Base-by-base conservation (phyloP, 192 early-diverging fungal genomes). In the Backusella australiensis region DNA sequence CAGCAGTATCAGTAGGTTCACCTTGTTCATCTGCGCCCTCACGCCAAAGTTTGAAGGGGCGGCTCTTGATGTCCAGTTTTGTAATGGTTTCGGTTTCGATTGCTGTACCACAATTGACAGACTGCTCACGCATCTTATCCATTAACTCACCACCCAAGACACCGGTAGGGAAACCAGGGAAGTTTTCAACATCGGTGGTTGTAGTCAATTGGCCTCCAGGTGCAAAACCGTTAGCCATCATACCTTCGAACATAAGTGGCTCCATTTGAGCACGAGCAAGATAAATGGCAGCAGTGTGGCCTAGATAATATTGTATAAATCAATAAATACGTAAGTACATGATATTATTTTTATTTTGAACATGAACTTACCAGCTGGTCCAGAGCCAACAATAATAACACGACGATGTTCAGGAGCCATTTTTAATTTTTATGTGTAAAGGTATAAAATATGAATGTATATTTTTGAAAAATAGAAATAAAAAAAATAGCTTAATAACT, bases 201-300 rank as follows among this genome's bases (percentile, higher is more conserved):
- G 97, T 97, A 12, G 96, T 97, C 21, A 98, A 90, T 86, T 87
- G 87, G 42, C 89, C 85, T 76, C 87, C 86, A 38, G 87, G 80
- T 65, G 87, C 86, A 66, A 89, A 85, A 9, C 91, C 96, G 67
- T 93, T 96, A 23, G 98, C 96, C 88, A 98, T 88, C 86, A 96
- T 96, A 52, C 98, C 96, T 84, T 99, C 98, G 79, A 93, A 99
- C 86, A 99, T 88, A 73, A 96, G 88, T 7, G 98, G 98, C 38
- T 92, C 79, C 42, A 99, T 84, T 81, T 97, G 94, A 42, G 98
- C 98, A 59, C 97, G 92, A 32, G 96, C 96, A 32, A 94, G 86
- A 81, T 98, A 99, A 75, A 98, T 93, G 39, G 96, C 96, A 14
- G 98, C 98, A n/a, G 96, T 98, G 88, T 99, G 97, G 41, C 94